These are phyloP conservation scores for Spathaspora sp. DNA, from an alignment of 805 yeast species.

Conservation along the genomic window DNA sequence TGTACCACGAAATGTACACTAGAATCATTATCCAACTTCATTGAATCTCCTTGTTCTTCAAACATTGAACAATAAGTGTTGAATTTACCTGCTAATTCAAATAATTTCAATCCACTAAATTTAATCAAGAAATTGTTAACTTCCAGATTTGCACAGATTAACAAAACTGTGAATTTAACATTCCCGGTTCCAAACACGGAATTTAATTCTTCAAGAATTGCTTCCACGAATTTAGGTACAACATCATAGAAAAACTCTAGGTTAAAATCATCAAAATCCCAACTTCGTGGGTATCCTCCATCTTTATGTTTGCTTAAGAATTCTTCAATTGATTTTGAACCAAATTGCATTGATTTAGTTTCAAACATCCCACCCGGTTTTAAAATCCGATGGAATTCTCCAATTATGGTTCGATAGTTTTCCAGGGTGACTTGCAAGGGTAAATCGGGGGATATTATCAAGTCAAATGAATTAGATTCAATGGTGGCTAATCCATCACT, in stretches of 20 bases:
- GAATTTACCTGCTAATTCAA: slow-evolving; percentile 30
- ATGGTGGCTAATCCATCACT: slow-evolving; percentile 21
- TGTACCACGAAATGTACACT: slow-evolving; percentile 8
- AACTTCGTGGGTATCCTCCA: slow-evolving; percentile 5
- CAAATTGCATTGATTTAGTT: slow-evolving; percentile 7
- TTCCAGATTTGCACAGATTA: slow-evolving; percentile 27
- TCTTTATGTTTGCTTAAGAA: slow-evolving; percentile 6
- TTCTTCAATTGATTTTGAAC: slow-evolving; percentile 7
- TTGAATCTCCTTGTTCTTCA: slow-evolving; percentile 9
- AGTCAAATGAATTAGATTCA: slow-evolving; percentile 27
- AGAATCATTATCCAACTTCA: slow-evolving; percentile 4
- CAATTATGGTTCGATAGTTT: slow-evolving; percentile 22
- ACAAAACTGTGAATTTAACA: slow-evolving; percentile 26
- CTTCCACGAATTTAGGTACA: slow-evolving; percentile 23
- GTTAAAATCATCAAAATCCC: slow-evolving; percentile 5
- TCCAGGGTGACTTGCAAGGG: slow-evolving; percentile 24
- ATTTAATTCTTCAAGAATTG: slow-evolving; percentile 18
- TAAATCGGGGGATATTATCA: slow-evolving; percentile 35
- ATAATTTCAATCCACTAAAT: slow-evolving; percentile 24
- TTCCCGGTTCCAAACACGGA: slow-evolving; percentile 29
- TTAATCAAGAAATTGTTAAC: slow-evolving; percentile 26
- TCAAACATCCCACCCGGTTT: slow-evolving; percentile 31
- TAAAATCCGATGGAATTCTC: slow-evolving; percentile 34
- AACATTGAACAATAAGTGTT: slow-evolving; percentile 22
- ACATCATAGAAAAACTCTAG: slow-evolving; percentile 13